Evolutionary conservation across 352 stramenopile genomes (phyloP).

Genomic region (Pythium aquatile): DNA sequence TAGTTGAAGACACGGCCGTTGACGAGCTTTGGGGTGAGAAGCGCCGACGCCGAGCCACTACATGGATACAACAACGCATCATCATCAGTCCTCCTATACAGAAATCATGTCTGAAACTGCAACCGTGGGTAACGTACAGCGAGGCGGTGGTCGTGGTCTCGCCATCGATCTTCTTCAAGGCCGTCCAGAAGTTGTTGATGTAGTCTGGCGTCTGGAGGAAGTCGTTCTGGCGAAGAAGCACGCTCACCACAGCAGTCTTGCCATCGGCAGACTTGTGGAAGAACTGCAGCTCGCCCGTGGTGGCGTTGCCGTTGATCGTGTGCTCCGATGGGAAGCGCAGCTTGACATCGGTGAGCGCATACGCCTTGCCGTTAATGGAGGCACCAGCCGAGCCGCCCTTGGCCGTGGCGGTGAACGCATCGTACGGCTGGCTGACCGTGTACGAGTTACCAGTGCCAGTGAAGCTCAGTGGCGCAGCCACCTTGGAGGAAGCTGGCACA

Average conservation of each 20-base stretch:
- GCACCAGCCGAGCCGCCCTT: too few species aligned
- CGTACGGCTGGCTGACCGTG: constrained; percentile 24
- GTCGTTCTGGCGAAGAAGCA: constrained; percentile 19
- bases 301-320: constrained; percentile 30
- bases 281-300: constrained; percentile 38
- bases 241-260: constrained; percentile 30
- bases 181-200: background rate
- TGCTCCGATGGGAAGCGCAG: constrained; percentile 41
- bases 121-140: background rate
- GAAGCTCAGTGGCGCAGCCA: constrained; percentile 13
- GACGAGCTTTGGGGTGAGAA: background rate
- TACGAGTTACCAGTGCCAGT: constrained; percentile 16
- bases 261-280: constrained; percentile 35
- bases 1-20: constrained; percentile 19
- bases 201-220: background rate
- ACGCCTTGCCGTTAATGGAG: constrained; percentile 23
- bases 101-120: too few species aligned
- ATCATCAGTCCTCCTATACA: background rate
- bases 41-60: background rate
- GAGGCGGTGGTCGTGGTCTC: background rate
- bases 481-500: background rate
- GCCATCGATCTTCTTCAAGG: background rate
- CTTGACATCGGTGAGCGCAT: constrained; percentile 35
- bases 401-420: constrained; percentile 19
- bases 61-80: background rate